Percentiles rank a stretch among this genome's conserved stretches.
Evolutionary conservation across 2,329 filamentous ascomycete species (phyloP).

Genomic region (Neonectria punicea): DNA sequence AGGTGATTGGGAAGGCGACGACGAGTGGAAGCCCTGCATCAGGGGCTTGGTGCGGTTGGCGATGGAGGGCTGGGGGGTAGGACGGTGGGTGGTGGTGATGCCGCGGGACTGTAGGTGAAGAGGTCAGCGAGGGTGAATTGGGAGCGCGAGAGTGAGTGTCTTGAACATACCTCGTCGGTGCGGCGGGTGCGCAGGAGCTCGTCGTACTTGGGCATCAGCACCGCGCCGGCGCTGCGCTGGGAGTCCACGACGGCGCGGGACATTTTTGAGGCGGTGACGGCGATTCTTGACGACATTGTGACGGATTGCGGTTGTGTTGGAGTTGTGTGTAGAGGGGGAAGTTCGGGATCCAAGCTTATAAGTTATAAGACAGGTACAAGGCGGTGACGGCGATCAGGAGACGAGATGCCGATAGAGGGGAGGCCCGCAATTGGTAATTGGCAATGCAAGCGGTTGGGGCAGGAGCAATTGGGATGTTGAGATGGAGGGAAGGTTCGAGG

Average conservation of each 20-base stretch:
- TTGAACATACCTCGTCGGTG: slow-evolving; percentile 36
- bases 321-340: slow-evolving; percentile 12
- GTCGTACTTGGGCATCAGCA: slow-evolving; percentile 59
- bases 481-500: background rate
- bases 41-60: slow-evolving; percentile 62
- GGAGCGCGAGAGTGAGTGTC: background rate
- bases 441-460: background rate
- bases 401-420: background rate
- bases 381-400: background rate
- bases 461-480: background rate
- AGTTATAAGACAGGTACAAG: too few species aligned
- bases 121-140: slow-evolving; percentile 39
- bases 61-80: slow-evolving; percentile 57
- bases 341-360: background rate
- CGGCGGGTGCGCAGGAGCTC: slow-evolving; percentile 55
- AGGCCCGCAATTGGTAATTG: background rate
- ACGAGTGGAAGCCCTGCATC: slow-evolving; percentile 71
- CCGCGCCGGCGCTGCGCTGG: slow-evolving; percentile 52
- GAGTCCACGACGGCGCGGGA: slow-evolving; percentile 57
- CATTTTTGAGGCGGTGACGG: slow-evolving; percentile 61
- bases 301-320: slow-evolving; percentile 1
- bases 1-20: slow-evolving; percentile 52
- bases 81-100: slow-evolving; percentile 60
- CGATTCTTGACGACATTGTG: slow-evolving; percentile 62
- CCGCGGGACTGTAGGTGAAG: slow-evolving; percentile 41